Evolutionary conservation across 352 stramenopile genomes (phyloP).

Genomic region (Phytophthora foliorum): DNA sequence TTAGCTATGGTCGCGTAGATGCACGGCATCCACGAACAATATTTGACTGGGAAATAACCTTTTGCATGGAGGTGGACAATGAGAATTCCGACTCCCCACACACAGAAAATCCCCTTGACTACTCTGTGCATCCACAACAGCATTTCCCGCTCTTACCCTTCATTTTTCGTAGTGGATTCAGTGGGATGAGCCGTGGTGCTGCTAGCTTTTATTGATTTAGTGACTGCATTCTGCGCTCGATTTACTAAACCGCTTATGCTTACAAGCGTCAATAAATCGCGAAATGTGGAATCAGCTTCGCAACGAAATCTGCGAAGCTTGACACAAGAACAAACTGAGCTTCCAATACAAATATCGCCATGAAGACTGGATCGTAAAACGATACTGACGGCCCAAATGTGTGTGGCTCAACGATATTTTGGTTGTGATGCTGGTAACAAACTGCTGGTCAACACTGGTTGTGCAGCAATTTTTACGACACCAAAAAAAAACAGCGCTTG

Average conservation of each 20-base stretch:
- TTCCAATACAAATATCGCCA: conserved; percentile 5
- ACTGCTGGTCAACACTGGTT: too few relatives aligned
- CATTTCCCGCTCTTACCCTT: background rate
- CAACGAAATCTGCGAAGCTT: background rate
- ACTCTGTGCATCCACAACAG: background rate
- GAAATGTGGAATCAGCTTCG: conserved; percentile 1
- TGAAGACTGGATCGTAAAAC: conserved; percentile 11
- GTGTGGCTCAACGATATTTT: too few relatives aligned
- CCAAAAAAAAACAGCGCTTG: too few relatives aligned
- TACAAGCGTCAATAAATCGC: conserved; percentile 2
- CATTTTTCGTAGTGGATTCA: background rate
- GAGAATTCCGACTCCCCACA: conserved; percentile 1
- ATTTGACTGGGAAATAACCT: background rate
- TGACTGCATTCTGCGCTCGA: background rate
- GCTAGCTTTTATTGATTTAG: background rate
- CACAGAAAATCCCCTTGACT: background rate
- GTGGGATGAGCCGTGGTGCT: background rate
- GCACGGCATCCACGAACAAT: background rate
- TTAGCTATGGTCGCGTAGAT: conserved; percentile 3
- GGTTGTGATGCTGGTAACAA: too few relatives aligned
- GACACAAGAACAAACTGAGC: conserved; percentile 3
- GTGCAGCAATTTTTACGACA: too few relatives aligned
- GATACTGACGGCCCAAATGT: background rate
- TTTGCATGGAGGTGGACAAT: background rate
- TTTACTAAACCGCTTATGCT: background rate